These are phyloP conservation scores for Aspergillus sp. DNA, from an alignment of 2,329 filamentous ascomycete genomes.

Conservation along the genomic window DNA sequence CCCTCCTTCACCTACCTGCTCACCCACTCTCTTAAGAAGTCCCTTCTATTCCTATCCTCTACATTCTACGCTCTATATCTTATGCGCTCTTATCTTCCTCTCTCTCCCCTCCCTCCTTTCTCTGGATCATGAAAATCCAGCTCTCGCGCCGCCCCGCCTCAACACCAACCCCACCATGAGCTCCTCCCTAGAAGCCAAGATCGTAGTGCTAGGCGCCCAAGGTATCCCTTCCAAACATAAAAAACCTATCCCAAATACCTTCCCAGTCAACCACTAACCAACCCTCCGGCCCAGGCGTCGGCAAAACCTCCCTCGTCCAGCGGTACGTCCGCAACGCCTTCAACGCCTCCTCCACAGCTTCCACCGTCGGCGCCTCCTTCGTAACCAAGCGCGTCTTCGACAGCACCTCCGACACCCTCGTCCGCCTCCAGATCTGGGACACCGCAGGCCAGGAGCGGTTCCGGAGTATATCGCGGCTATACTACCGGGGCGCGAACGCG, in stretches of 20 bases:
- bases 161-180: slow-evolving; percentile 42
- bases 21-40: not conserved
- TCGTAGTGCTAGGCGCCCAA: slow-evolving; percentile 53
- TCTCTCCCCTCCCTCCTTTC: not conserved
- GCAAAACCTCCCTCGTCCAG: slow-evolving; percentile 54
- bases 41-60: too few species aligned
- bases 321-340: slow-evolving; percentile 50
- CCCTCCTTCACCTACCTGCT: not conserved
- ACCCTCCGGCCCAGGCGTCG: slow-evolving; percentile 41
- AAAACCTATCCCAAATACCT: not conserved
- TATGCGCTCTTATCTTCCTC: not conserved
- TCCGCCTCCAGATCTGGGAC: slow-evolving; percentile 95
- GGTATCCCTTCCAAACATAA: slow-evolving; percentile 29
- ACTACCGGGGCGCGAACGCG: slow-evolving; percentile 93
- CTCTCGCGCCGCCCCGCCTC: slow-evolving; percentile 23
- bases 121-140: slow-evolving; percentile 33
- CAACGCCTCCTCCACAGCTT: slow-evolving; percentile 46
- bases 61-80: not conserved
- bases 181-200: slow-evolving; percentile 52
- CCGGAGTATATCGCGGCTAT: slow-evolving; percentile 87
- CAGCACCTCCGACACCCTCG: slow-evolving; percentile 78
- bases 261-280: slow-evolving; percentile 2
- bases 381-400: slow-evolving; percentile 79
- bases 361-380: slow-evolving; percentile 78
- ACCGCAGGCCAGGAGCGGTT: slow-evolving; percentile 96